Conservation (phyloP, 108 stramenopile genomes). For the Licmophora abbreviata region DNA sequence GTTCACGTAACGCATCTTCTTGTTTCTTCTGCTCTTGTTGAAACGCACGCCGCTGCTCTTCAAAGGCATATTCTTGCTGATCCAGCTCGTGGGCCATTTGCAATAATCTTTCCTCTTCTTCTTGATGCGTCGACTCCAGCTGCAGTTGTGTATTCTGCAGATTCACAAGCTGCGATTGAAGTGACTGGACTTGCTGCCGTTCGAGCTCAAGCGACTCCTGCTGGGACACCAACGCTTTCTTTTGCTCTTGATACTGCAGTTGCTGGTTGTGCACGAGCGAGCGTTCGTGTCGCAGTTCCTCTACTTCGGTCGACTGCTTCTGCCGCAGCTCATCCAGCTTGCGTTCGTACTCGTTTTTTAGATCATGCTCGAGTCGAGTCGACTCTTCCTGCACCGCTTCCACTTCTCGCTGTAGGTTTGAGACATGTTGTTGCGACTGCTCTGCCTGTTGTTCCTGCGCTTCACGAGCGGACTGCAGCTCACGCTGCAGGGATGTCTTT, state of each 20-base stretch:
- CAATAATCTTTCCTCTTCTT: not conserved
- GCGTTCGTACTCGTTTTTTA: not conserved
- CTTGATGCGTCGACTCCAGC: not conserved
- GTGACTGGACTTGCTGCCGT: not conserved
- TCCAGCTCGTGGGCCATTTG: not conserved
- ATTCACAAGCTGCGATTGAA: not conserved
- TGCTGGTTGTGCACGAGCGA: not conserved
- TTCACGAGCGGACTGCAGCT: too few species aligned
- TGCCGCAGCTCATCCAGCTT: not conserved
- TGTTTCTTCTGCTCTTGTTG: not conserved
- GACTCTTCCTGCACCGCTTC: not conserved
- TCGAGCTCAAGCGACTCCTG: not conserved
- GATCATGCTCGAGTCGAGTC: not conserved
- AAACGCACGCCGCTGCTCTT: not conserved
- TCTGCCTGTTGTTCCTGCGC: not conserved
- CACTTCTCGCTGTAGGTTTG: not conserved
- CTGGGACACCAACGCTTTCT: not conserved
- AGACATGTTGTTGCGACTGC: not conserved
- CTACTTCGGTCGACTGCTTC: not conserved
- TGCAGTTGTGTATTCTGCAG: slow-evolving; percentile 3
- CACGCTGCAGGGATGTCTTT: too few species aligned
- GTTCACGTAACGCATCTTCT: not conserved
- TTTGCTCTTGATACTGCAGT: not conserved
- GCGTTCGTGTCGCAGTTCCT: not conserved
- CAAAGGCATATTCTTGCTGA: not conserved